phyloP scores from a whole-genome alignment of 208 protist genomes.

The Leishmania guyanensis region DNA sequence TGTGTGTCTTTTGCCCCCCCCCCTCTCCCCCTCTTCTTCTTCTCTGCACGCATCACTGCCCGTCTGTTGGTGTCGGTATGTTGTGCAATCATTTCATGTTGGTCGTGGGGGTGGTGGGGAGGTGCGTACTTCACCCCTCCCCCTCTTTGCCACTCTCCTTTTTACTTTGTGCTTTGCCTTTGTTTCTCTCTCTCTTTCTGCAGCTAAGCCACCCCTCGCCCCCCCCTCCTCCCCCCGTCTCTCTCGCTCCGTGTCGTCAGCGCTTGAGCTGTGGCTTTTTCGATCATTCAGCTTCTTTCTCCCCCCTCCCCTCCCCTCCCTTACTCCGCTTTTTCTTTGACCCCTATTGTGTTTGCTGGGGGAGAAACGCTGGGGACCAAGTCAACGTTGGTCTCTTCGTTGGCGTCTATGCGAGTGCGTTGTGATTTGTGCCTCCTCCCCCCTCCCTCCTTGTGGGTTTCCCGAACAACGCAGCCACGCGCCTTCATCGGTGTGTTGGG shows the following conservation, averaged over 20 bases:
- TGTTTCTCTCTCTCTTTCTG: neutral
- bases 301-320: neutral
- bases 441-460: no score
- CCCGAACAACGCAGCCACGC: no score
- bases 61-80: no score
- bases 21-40: neutral
- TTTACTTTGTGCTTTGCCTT: no score
- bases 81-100: no score
- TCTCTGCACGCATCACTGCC: neutral
- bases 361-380: no score
- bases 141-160: neutral
- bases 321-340: constrained; percentile 8
- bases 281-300: neutral
- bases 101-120: no score
- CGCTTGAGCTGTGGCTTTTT: neutral
- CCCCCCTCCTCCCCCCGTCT: neutral
- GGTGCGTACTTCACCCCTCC: neutral
- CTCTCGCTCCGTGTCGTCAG: neutral
- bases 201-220: neutral
- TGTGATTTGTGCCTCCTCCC: no score
- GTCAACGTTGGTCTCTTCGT: no score
- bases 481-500: no score
- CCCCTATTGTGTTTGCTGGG: neutral
- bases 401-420: no score
- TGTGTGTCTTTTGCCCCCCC: no score